Percentiles rank a stretch among this genome's conserved stretches.
phyloP scores from a whole-genome alignment of 306 rosid genomes.

The Vicia sativa region DNA sequence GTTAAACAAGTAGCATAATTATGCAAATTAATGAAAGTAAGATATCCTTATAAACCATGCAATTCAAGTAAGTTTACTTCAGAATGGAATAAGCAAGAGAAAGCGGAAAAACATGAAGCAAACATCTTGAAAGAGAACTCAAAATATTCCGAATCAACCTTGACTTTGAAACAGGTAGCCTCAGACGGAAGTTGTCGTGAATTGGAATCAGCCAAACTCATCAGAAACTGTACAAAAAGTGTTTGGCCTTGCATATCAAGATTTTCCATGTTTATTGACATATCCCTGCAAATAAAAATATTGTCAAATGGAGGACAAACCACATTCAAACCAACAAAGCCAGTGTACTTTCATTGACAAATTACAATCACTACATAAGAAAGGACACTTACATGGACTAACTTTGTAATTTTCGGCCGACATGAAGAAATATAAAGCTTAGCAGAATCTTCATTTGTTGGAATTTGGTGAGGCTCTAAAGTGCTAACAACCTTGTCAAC shows the following conservation, averaged over 20 bases:
- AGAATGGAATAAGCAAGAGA: conserved; percentile 36
- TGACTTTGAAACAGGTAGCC: conserved; percentile 43
- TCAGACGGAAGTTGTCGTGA: conserved; percentile 45
- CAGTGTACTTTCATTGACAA: conserved; percentile 29
- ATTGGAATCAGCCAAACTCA: conserved; percentile 43
- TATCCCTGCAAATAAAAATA: conserved; percentile 83
- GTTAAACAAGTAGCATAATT: conserved; percentile 3
- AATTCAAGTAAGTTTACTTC: conserved; percentile 32
- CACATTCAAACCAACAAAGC: conserved; percentile 25
- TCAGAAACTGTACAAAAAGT: conserved; percentile 59
- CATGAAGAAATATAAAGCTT: conserved; percentile 67
- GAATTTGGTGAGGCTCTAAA: conserved; percentile 73
- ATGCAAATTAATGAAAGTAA: conserved; percentile 27
- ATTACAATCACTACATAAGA: conserved; percentile 34
- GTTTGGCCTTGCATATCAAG: conserved; percentile 56
- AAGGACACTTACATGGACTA: conserved; percentile 69
- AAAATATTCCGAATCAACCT: conserved; percentile 41
- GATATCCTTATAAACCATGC: conserved; percentile 38
- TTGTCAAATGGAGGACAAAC: conserved; percentile 46
- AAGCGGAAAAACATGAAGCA: conserved; percentile 34
- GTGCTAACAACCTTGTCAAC: conserved; percentile 84
- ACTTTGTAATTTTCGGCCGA: conserved; percentile 72
- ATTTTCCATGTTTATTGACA: conserved; percentile 79
- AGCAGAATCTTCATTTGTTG: conserved; percentile 58
- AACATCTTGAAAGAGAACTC: conserved; percentile 37